Evolutionary conservation across 148 eudicot species (phyloP).

Genomic region (Heliosperma pusillum): DNA sequence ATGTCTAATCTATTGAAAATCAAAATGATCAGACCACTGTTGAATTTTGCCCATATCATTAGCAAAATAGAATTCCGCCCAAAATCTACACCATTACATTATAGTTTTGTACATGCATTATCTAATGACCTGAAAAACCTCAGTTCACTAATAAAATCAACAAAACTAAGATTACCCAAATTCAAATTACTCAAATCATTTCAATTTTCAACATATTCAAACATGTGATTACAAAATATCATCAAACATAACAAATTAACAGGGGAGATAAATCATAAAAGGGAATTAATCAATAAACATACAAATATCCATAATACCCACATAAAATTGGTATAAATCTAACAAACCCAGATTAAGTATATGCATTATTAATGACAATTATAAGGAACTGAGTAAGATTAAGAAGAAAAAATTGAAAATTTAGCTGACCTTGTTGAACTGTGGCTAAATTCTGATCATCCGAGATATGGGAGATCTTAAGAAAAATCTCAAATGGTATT

Average conservation of each 20-base stretch:
- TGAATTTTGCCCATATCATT: not conserved
- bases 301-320: not conserved
- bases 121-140: not conserved
- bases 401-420: not conserved
- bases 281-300: not conserved
- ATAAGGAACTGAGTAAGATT: not conserved
- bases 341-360: conserved; percentile 1
- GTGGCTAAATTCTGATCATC: conserved; percentile 68
- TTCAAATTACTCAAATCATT: not conserved
- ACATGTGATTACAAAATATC: not conserved
- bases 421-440: conserved; percentile 58
- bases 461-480: conserved; percentile 59
- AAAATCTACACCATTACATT: not conserved
- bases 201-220: conserved; percentile 7
- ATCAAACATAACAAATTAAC: not conserved
- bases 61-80: not conserved
- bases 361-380: not conserved
- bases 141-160: not conserved
- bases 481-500: conserved; percentile 58
- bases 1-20: not conserved
- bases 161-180: not conserved
- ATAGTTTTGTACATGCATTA: no score
- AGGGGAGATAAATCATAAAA: not conserved
- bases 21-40: not conserved
- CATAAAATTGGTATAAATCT: not conserved